Conservation (phyloP, 2,329 filamentous ascomycete species). For the Niveomyces coronatus region DNA sequence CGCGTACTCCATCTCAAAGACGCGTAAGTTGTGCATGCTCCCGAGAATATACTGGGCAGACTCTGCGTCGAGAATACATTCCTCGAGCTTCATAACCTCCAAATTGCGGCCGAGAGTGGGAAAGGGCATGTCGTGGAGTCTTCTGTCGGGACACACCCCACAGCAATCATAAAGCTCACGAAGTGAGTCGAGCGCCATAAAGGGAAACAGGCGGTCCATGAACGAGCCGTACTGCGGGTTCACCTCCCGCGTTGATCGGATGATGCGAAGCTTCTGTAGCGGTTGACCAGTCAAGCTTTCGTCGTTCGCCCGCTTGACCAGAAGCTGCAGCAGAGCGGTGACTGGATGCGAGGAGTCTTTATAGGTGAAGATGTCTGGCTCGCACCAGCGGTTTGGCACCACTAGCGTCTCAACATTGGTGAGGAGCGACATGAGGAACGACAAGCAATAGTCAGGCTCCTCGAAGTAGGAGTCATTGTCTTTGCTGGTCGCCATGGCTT, state of each 20-base stretch:
- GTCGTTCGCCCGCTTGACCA: neutral
- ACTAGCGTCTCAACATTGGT: slow-evolving; percentile 3
- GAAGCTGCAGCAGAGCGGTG: neutral
- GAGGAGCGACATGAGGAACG: neutral
- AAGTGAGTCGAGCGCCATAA: slow-evolving; percentile 3
- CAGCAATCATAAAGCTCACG: neutral
- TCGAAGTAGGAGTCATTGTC: too few species aligned
- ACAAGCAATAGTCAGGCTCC: neutral
- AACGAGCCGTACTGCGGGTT: neutral
- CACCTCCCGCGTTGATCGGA: neutral
- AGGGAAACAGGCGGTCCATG: slow-evolving; percentile 1
- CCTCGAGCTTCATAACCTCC: neutral
- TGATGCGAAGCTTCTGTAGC: neutral
- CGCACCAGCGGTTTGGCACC: neutral
- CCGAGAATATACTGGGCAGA: neutral
- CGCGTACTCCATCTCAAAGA: neutral
- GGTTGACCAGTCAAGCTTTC: neutral
- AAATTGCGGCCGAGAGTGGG: neutral
- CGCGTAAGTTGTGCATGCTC: neutral
- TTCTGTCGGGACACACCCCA: neutral
- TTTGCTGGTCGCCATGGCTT: too few species aligned
- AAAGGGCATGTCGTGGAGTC: neutral
- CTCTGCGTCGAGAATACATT: neutral
- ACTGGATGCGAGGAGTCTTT: neutral
- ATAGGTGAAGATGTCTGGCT: neutral